phyloP scores from a whole-genome alignment of 2,329 filamentous ascomycete species.

The Penicillium paneum region DNA sequence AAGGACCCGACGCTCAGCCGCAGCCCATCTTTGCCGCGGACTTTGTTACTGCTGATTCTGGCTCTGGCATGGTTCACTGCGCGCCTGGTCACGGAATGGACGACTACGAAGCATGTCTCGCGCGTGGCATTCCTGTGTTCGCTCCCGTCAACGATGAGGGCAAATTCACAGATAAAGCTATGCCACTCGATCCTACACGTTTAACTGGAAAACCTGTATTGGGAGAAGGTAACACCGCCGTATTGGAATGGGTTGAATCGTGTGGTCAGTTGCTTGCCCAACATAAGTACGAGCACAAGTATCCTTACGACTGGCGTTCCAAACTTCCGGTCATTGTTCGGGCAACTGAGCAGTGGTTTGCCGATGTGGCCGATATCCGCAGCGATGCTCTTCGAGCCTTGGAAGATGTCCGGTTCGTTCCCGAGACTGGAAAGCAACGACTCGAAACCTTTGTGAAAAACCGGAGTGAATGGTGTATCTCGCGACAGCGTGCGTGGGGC shows the following conservation, averaged over 20 bases:
- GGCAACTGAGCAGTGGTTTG: slow-evolving; percentile 97
- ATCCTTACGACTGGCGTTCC: slow-evolving; percentile 96
- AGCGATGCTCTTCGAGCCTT: slow-evolving; percentile 67
- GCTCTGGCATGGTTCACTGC: slow-evolving; percentile 89
- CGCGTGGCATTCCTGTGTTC: slow-evolving; percentile 67
- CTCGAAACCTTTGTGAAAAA: slow-evolving; percentile 83
- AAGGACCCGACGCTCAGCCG: slow-evolving; percentile 52
- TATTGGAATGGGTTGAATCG: slow-evolving; percentile 65
- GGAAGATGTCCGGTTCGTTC: slow-evolving; percentile 71
- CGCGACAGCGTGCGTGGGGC: slow-evolving; percentile 91
- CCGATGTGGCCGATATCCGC: slow-evolving; percentile 83
- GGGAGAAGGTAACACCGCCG: slow-evolving; percentile 63
- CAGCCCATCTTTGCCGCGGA: slow-evolving; percentile 78
- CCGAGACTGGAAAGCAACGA: slow-evolving; percentile 67
- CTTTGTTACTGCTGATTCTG: slow-evolving; percentile 87
- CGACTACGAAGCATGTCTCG: slow-evolving; percentile 79
- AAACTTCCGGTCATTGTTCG: slow-evolving; percentile 88
- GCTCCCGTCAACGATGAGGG: slow-evolving; percentile 83
- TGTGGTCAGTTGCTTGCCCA: slow-evolving; percentile 62
- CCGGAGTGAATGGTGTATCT: slow-evolving; percentile 96
- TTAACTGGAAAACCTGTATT: slow-evolving; percentile 72
- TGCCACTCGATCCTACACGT: slow-evolving; percentile 63
- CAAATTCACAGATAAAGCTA: slow-evolving; percentile 74
- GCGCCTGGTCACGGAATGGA: slow-evolving; percentile 96
- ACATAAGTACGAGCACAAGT: slow-evolving; percentile 80